Evolutionary conservation across 192 early-diverging fungal species (phyloP).

Genomic region (Allomyces macrogynus): DNA sequence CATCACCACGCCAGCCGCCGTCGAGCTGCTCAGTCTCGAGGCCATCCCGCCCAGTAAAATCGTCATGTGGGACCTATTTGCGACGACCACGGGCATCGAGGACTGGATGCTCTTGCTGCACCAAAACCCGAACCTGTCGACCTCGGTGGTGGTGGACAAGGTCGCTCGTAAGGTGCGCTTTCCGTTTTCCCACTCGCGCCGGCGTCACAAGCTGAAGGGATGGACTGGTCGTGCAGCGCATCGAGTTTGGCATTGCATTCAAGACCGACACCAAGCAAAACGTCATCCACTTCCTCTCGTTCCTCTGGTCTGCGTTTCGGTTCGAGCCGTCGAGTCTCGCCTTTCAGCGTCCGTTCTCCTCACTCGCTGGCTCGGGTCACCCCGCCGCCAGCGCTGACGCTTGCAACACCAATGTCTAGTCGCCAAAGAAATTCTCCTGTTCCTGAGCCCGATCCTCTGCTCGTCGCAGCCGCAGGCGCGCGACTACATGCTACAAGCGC

Average conservation of each 20-base stretch:
- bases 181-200: not conserved
- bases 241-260: not conserved
- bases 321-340: not conserved
- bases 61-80: not conserved
- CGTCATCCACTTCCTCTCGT: not conserved
- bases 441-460: not conserved
- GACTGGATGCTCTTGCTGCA: not conserved
- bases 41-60: not conserved
- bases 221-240: not conserved
- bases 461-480: not conserved
- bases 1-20: not conserved
- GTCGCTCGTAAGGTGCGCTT: not conserved
- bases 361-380: not conserved
- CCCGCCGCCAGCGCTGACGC: too few relatives aligned
- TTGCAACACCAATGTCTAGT: not conserved
- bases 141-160: not conserved
- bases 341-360: not conserved
- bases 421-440: not conserved
- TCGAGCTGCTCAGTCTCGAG: not conserved
- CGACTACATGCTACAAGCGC: not conserved
- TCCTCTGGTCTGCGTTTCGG: not conserved
- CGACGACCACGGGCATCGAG: not conserved
- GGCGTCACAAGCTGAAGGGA: not conserved
- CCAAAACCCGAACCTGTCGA: not conserved
- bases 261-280: not conserved